Conservation (phyloP, 2,329 filamentous ascomycete species). For the Sphaerulina vaccinii region DNA sequence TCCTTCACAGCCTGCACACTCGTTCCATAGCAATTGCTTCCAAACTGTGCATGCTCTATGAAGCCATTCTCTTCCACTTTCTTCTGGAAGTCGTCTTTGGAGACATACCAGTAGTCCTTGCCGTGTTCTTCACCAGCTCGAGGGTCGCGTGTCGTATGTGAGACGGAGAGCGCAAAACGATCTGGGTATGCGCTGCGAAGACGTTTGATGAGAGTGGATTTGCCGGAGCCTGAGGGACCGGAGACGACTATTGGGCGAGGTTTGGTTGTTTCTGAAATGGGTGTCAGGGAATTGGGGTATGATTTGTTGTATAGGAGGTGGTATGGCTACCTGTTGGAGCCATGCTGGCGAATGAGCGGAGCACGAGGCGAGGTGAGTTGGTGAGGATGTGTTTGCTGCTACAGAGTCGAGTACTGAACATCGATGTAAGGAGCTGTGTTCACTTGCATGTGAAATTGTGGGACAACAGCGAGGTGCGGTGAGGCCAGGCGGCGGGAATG, state of each 20-base stretch:
- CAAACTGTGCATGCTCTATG: constrained; percentile 83
- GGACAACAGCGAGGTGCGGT: neutral
- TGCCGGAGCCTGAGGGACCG: constrained; percentile 76
- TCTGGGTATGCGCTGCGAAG: constrained; percentile 66
- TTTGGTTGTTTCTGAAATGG: constrained; percentile 13
- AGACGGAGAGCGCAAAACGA: constrained; percentile 62
- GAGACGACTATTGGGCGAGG: constrained; percentile 71
- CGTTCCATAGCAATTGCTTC: constrained; percentile 84
- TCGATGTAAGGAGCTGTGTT: neutral
- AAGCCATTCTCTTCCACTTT: constrained; percentile 71
- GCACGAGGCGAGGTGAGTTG: neutral
- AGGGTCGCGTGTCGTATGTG: constrained; percentile 75
- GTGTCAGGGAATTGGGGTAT: constrained; percentile 10
- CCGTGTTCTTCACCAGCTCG: constrained; percentile 73
- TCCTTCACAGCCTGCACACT: constrained; percentile 75
- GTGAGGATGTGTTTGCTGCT: neutral
- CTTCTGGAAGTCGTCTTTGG: constrained; percentile 63
- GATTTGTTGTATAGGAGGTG: neutral
- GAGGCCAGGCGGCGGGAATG: neutral
- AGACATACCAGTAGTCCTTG: constrained; percentile 77
- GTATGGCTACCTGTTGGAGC: constrained; percentile 20
- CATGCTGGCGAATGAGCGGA: constrained; percentile 19
- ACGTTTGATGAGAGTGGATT: constrained; percentile 73
- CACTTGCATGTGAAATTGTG: neutral
- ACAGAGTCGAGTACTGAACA: neutral